Percentiles rank a stretch among this genome's conserved stretches.
These are phyloP conservation scores for Hanseniaspora mollemarum DNA, from an alignment of 805 yeast genomes.

Conservation along the genomic window DNA sequence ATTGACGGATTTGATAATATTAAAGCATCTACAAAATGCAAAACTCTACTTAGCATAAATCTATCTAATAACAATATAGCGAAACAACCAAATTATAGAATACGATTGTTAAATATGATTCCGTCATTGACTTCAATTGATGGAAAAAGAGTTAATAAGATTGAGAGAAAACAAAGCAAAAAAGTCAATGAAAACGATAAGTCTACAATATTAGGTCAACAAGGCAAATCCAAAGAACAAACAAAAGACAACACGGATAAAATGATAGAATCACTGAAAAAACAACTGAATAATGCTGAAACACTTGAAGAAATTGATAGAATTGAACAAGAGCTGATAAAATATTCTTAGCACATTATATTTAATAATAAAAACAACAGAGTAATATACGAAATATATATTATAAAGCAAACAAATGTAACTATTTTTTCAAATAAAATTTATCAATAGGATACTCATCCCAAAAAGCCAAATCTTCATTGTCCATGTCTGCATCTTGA, in stretches of 20 bases:
- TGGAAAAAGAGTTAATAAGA: not conserved
- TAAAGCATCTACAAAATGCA: not conserved
- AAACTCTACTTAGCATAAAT: constrained; percentile 7
- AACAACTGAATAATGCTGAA: constrained; percentile 49
- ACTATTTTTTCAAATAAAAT: not conserved
- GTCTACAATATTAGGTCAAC: constrained; percentile 16
- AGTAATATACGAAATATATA: too few relatives aligned
- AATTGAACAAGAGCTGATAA: constrained; percentile 39
- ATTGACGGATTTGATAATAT: not conserved
- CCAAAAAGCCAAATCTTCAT: constrained; percentile 9
- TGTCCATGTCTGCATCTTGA: constrained; percentile 4
- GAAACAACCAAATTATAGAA: not conserved
- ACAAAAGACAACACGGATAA: constrained; percentile 34
- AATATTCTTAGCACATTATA: not conserved
- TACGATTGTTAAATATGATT: not conserved
- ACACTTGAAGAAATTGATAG: constrained; percentile 64
- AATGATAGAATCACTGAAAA: constrained; percentile 42
- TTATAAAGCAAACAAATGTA: not conserved
- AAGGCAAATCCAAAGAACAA: constrained; percentile 25
- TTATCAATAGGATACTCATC: constrained; percentile 14
- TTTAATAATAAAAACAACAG: not conserved
- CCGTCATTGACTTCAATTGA: constrained; percentile 5
- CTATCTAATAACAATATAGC: not conserved
- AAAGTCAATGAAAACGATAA: constrained; percentile 20
- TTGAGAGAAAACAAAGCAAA: constrained; percentile 3